phyloP scores from a whole-genome alignment of 2,329 filamentous ascomycete species.

The Colletotrichum gloeosporioides region DNA sequence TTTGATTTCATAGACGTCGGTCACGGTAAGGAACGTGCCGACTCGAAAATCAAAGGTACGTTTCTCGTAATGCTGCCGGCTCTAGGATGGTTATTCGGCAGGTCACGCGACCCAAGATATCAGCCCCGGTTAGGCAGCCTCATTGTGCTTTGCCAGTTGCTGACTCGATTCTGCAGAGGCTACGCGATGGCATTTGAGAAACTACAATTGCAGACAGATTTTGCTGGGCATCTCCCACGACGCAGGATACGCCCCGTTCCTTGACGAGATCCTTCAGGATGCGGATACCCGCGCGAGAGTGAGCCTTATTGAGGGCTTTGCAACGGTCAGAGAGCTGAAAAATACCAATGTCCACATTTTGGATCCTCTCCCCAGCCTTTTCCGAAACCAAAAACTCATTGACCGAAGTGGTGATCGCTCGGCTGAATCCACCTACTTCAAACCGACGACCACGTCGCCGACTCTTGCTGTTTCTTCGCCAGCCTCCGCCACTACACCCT shows the following conservation, averaged over 20 bases:
- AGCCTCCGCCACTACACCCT: conserved; percentile 23
- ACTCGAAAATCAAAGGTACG: conserved; percentile 66
- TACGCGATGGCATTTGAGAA: conserved; percentile 62
- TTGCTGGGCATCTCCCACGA: conserved; percentile 68
- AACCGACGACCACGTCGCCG: conserved; percentile 24
- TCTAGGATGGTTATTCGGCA: neutral
- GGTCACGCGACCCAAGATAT: neutral
- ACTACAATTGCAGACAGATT: conserved; percentile 66
- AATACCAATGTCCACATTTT: conserved; percentile 52
- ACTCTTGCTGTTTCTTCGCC: conserved; percentile 29
- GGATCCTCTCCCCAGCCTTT: conserved; percentile 52
- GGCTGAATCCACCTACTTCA: conserved; percentile 3
- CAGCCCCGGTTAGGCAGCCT: neutral
- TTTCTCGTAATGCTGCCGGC: neutral
- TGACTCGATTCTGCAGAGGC: conserved; percentile 42
- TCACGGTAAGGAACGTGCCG: conserved; percentile 61
- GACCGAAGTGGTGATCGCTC: conserved; percentile 35
- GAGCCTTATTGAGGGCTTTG: conserved; percentile 59
- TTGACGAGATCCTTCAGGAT: conserved; percentile 59
- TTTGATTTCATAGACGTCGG: conserved; percentile 72
- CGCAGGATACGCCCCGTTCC: conserved; percentile 62
- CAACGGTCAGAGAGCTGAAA: conserved; percentile 54
- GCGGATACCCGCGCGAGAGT: conserved; percentile 47
- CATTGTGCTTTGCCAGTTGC: neutral
- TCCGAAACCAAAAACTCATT: conserved; percentile 58